These are phyloP conservation scores for Geosiphon pyriformis DNA, from an alignment of 192 early-diverging fungal genomes.

Conservation along the genomic window DNA sequence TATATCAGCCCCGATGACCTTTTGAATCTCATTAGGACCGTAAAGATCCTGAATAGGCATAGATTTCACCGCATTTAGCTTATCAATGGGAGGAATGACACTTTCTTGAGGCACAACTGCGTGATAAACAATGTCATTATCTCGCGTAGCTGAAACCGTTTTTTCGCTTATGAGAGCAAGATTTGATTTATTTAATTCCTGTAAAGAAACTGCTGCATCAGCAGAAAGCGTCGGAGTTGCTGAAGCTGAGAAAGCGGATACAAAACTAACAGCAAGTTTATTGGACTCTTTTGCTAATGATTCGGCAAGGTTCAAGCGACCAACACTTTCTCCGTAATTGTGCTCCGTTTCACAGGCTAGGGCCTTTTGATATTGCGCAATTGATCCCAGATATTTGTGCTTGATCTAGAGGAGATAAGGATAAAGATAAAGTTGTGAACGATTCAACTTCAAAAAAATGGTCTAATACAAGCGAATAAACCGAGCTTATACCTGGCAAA, in stretches of 20 bases:
- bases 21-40: slow-evolving; percentile 67
- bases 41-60: slow-evolving; percentile 70
- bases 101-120: slow-evolving; percentile 76
- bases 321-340: slow-evolving; percentile 83
- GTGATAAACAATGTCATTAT: slow-evolving; percentile 98
- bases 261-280: slow-evolving; percentile 68
- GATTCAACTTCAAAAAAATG: not conserved
- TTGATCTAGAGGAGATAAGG: slow-evolving; percentile 73
- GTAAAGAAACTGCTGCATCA: slow-evolving; percentile 62
- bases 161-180: slow-evolving; percentile 65
- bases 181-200: slow-evolving; percentile 67
- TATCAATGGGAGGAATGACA: slow-evolving; percentile 76
- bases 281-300: slow-evolving; percentile 78
- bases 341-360: slow-evolving; percentile 67
- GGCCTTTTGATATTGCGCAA: slow-evolving; percentile 83
- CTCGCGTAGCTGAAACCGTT: slow-evolving; percentile 60
- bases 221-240: slow-evolving; percentile 54
- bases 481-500: slow-evolving; percentile 59
- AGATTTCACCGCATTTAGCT: slow-evolving; percentile 76
- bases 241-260: slow-evolving; percentile 54
- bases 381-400: slow-evolving; percentile 76
- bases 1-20: slow-evolving; percentile 87
- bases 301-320: slow-evolving; percentile 74
- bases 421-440: not conserved
- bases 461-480: not conserved